Base-by-base conservation (phyloP, 768 basidiomycete species). In the Panellus pusillus region DNA sequence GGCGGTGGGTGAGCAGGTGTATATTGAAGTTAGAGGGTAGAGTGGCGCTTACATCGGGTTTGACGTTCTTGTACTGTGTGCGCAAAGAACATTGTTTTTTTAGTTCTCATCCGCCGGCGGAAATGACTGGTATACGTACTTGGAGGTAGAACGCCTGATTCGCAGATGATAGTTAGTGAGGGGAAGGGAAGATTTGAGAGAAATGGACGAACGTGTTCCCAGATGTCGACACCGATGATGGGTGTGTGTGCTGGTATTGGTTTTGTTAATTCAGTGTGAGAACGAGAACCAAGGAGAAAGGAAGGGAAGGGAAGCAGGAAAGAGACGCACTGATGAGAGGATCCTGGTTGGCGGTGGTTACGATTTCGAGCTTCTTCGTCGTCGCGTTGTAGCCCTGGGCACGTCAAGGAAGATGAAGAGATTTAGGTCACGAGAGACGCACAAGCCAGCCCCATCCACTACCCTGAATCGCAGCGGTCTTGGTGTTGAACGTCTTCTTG, bases 381-480 rank as follows among this genome's bases (percentile, higher is more conserved):
- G 66, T 60, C 13, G 79, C 53, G 68, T 87, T 87, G 67, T 82
- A 90, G 28, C 90, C 93, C 89, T 91, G 57, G 20, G 7, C 20
- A 20, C 9, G 9, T 35, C 35, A 28, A 46, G 20, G 7, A 52
- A 3, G 13, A 13, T n/a, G 9, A 52, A 3, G 13, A 17, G 14
- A 4, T 2, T 7, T 20, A 3, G 35, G 17, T 20, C 17, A 41
- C 9, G 37, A 2, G 36, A 12, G 14, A 52, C 58, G 17, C 31
- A 61, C 59, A 28, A 99, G 80, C 97, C 97, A 99, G 41, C 95
- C 96, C 97, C 97, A 99, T 2, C 97, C 97, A 61, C 90, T 93
- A 24, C 97, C 97, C 72, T 99, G 97, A 50, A 99, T 89, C 47
- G 80, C 93, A 29, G 89, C 93, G 19, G 96, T 96, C 58, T 80